Base-by-base conservation (phyloP, 2,329 filamentous ascomycete species). In the Botrytis tulipae region DNA sequence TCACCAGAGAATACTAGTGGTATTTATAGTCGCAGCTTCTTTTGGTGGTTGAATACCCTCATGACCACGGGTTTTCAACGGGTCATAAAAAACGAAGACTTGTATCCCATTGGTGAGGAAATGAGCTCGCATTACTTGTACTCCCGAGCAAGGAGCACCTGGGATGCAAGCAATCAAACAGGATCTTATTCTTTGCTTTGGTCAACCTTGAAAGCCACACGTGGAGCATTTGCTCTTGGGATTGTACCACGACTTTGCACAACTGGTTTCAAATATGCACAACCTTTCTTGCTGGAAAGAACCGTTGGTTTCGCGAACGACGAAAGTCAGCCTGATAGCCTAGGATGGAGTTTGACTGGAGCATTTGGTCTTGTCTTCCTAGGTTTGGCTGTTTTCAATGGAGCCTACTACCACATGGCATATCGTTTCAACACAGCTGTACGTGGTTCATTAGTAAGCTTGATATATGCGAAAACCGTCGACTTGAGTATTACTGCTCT, bases 1-100 rank as follows among this genome's bases (percentile, higher is more conserved):
- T 81, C 82, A 12, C 83, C 84, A 6, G 83, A 85, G 73, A 79
- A 78, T 0, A 82, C 80, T 0, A 82, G 82, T 73, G 83, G 84
- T 22, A 76, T 84, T 12, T 83, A 83, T 57, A 82, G 79, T 72
- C 81, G 80, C 18, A 81, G 80, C 32, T 77, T 84, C 51, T 82
- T 83, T 72, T 81, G 81, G 75, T 85, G 83, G 84, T 76, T 84
- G 54, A 82, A 81, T 51, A 78, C 80, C 10, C 77, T 85, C 32
- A 78, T 84, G 75, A 70, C 76, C 65, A 80, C 75, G 18, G 84
- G 84, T 1, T 84, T 82, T 51, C 77, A 76, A 35, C 78, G 78
- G 35, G 75, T 84, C 61, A 76, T 85, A 25, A 79, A 74, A 61
- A 81, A 82, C 9, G 76, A 78, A 42, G 82, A 84, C 73, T 73